Conservation (phyloP, 2,329 filamentous ascomycete species). For the Saccharata proteae region DNA sequence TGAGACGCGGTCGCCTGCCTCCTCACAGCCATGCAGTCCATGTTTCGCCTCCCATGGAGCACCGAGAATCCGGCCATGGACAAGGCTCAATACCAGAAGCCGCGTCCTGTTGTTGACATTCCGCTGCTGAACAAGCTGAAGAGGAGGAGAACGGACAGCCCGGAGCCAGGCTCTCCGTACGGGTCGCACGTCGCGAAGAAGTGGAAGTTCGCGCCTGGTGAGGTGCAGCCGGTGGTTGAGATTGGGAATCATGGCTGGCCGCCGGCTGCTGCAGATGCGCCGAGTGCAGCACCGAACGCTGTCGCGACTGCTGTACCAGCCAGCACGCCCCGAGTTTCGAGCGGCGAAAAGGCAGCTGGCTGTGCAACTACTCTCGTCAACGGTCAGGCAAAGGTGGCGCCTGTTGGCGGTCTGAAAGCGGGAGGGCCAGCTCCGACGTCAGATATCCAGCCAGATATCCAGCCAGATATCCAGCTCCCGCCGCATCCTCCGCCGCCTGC, state of each 20-base stretch:
- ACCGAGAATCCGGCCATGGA: slow-evolving; percentile 31
- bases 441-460: no score
- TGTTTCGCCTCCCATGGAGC: slow-evolving; percentile 39
- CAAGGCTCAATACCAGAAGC: slow-evolving; percentile 28
- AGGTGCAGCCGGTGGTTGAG: slow-evolving; percentile 18
- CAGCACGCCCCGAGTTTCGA: slow-evolving; percentile 12
- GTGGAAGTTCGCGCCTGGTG: slow-evolving; percentile 15
- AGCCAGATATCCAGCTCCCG: no score
- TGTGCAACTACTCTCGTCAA: not conserved
- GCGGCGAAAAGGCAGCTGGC: slow-evolving; percentile 8
- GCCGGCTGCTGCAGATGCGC: slow-evolving; percentile 14
- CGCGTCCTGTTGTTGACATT: slow-evolving; percentile 33
- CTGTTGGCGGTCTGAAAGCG: not conserved
- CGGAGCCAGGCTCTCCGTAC: slow-evolving; percentile 22
- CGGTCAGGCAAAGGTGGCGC: slow-evolving; percentile 2
- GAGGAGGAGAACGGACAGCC: slow-evolving; percentile 44
- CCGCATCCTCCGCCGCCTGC: slow-evolving; percentile 13
- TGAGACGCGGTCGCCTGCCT: slow-evolving; percentile 24
- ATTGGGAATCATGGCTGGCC: slow-evolving; percentile 20
- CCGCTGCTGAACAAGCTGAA: slow-evolving; percentile 41
- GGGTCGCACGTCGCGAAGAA: slow-evolving; percentile 16
- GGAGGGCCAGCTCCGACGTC: slow-evolving; percentile 11
- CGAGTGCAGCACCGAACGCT: slow-evolving; percentile 6
- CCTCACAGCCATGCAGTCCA: slow-evolving; percentile 34
- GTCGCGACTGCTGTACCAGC: slow-evolving; percentile 10